Evolutionary conservation across 345 rosid genomes (phyloP).

Genomic region (Aegle marmelos): DNA sequence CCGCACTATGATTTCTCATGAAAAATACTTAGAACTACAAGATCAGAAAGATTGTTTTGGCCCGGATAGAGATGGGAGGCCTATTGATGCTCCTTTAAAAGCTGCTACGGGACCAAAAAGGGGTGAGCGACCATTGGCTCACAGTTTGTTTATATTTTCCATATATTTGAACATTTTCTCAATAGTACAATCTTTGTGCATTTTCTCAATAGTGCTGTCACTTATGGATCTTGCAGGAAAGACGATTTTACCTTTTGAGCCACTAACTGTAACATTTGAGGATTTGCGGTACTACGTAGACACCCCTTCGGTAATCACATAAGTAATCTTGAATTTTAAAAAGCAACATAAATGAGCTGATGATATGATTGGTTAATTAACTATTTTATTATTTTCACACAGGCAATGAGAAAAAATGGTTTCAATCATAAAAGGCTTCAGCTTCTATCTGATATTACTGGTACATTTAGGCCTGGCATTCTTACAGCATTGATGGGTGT

Average conservation of each 20-base stretch:
- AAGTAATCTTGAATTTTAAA: not conserved
- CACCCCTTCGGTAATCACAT: conserved; percentile 32
- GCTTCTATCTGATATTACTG: conserved; percentile 30
- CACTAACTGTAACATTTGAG: conserved; percentile 36
- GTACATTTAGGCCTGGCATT: conserved; percentile 40
- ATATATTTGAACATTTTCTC: not conserved
- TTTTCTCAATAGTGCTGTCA: not conserved
- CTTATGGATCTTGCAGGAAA: conserved; percentile 15
- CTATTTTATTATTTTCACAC: not conserved
- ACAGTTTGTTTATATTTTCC: not conserved
- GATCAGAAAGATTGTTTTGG: not conserved
- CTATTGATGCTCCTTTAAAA: not conserved
- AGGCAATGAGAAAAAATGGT: conserved; percentile 50
- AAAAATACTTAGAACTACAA: conserved; percentile 20
- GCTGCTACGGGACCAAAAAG: not conserved
- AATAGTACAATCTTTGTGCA: too few relatives aligned
- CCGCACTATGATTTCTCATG: conserved; percentile 32
- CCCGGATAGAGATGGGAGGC: not conserved
- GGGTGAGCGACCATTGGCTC: conserved; percentile 9
- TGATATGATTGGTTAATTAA: not conserved
- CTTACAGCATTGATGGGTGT: conserved; percentile 45
- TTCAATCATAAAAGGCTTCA: conserved; percentile 29
- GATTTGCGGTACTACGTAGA: conserved; percentile 37
- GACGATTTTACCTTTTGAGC: conserved; percentile 46
- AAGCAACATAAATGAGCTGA: not conserved